A percentile compares a stretch with the other conserved stretches of the same genome.
These are phyloP conservation scores for Xylariaceae sp. DNA, from an alignment of 2,329 filamentous ascomycete genomes.

Conservation along the genomic window DNA sequence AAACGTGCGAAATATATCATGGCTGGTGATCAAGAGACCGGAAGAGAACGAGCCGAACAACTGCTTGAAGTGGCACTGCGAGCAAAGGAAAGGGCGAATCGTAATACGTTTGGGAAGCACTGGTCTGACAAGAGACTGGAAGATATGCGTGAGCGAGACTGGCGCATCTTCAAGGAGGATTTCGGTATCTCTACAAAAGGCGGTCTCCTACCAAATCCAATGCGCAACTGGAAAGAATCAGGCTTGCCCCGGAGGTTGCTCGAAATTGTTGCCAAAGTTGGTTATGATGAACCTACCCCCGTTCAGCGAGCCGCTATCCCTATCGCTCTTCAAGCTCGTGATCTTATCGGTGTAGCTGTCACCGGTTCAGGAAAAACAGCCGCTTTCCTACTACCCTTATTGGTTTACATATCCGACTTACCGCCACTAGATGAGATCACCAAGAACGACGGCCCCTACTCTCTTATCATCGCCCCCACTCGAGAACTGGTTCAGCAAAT, in stretches of 20 bases:
- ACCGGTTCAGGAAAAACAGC: slow-evolving; percentile 99
- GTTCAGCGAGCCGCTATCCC: slow-evolving; percentile 94
- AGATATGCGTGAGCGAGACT: slow-evolving; percentile 95
- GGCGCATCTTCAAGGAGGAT: slow-evolving; percentile 99
- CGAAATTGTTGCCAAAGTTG: slow-evolving; percentile 75
- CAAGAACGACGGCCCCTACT: slow-evolving; percentile 92
- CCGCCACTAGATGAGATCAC: slow-evolving; percentile 78
- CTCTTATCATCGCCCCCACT: slow-evolving; percentile 93
- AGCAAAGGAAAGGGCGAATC: slow-evolving; percentile 65
- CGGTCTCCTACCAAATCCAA: slow-evolving; percentile 85
- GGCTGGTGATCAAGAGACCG: slow-evolving; percentile 69
- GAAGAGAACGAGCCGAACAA: slow-evolving; percentile 67
- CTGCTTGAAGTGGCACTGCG: slow-evolving; percentile 81
- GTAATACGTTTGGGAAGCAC: slow-evolving; percentile 79
- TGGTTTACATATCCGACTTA: slow-evolving; percentile 90
- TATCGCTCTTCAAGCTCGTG: slow-evolving; percentile 84
- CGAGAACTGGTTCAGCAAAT: slow-evolving; percentile 98
- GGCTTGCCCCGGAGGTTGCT: slow-evolving; percentile 70
- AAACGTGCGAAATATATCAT: slow-evolving; percentile 65
- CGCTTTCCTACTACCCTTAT: slow-evolving; percentile 82
- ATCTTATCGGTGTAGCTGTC: slow-evolving; percentile 96
- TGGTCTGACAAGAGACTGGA: slow-evolving; percentile 91
- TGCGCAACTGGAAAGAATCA: slow-evolving; percentile 91
- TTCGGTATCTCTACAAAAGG: slow-evolving; percentile 96
- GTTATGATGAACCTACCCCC: slow-evolving; percentile 85